These are phyloP conservation scores for Colletotrichum sp. DNA, from an alignment of 2,329 filamentous ascomycete genomes.

Conservation along the genomic window DNA sequence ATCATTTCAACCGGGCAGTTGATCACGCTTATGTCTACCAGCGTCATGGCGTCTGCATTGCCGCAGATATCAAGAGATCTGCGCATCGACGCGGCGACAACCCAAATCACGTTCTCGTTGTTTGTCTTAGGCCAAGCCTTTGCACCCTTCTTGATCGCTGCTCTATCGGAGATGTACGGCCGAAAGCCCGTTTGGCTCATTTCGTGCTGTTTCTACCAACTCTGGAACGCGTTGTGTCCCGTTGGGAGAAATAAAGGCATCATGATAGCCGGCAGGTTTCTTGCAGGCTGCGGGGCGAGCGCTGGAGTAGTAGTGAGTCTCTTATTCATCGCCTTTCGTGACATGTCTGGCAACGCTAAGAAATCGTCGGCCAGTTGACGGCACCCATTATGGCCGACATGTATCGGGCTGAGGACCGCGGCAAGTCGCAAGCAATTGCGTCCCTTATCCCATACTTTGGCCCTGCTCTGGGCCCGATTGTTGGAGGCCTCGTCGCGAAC, in stretches of 20 bases:
- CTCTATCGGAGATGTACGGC: constrained; percentile 46
- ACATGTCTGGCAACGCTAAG: background rate
- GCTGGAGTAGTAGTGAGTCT: constrained; percentile 32
- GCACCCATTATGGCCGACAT: constrained; percentile 40
- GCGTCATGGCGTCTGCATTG: constrained; percentile 40
- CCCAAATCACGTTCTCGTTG: constrained; percentile 26
- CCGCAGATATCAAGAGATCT: constrained; percentile 35
- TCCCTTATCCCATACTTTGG: constrained; percentile 47
- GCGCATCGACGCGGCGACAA: constrained; percentile 23
- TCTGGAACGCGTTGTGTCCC: constrained; percentile 51
- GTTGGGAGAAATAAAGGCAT: constrained; percentile 50
- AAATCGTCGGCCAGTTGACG: constrained; percentile 27
- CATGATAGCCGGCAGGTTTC: constrained; percentile 63
- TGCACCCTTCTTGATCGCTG: constrained; percentile 45
- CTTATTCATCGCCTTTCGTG: background rate
- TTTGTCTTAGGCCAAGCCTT: constrained; percentile 52
- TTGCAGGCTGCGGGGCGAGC: constrained; percentile 53
- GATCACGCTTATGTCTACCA: constrained; percentile 39
- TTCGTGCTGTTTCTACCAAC: constrained; percentile 34
- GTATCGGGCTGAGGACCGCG: constrained; percentile 37
- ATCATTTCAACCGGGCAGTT: constrained; percentile 37
- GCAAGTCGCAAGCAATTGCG: constrained; percentile 41
- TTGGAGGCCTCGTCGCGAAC: constrained; percentile 43
- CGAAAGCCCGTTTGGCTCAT: constrained; percentile 41
- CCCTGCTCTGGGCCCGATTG: constrained; percentile 44